These are phyloP conservation scores for Solanum appendiculatum DNA, from an alignment of 257 asterid genomes.

Conservation along the genomic window DNA sequence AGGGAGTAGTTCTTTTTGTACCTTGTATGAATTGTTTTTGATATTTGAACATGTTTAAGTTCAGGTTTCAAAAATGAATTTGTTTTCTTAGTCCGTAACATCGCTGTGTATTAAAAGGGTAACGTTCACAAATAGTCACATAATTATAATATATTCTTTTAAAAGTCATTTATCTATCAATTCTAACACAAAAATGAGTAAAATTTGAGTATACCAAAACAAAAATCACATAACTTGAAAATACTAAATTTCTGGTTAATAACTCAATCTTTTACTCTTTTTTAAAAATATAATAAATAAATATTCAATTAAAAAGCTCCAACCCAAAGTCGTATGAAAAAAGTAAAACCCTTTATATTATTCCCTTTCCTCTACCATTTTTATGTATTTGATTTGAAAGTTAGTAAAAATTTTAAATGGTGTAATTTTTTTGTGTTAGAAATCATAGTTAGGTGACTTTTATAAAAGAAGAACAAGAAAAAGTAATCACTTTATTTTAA, in stretches of 20 bases:
- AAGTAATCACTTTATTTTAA: background rate
- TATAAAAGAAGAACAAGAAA: rapidly evolving
- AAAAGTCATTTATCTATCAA: background rate
- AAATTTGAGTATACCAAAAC: background rate
- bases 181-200: background rate
- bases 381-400: background rate
- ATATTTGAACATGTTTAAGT: background rate
- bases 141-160: no score
- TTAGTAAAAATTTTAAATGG: background rate
- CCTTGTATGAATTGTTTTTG: background rate
- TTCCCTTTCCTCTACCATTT: background rate
- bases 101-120: no score
- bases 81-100: no score
- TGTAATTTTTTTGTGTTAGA: background rate
- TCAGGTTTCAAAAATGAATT: background rate
- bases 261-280: background rate
- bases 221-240: background rate
- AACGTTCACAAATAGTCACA: no score
- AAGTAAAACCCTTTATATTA: no score
- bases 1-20: background rate
- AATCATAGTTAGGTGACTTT: background rate
- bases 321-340: background rate
- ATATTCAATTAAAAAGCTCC: background rate
- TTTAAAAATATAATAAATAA: no score
- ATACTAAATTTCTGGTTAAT: background rate